These are phyloP conservation scores for Monosporascus sp. DNA, from an alignment of 2,329 filamentous ascomycete genomes.

Conservation along the genomic window DNA sequence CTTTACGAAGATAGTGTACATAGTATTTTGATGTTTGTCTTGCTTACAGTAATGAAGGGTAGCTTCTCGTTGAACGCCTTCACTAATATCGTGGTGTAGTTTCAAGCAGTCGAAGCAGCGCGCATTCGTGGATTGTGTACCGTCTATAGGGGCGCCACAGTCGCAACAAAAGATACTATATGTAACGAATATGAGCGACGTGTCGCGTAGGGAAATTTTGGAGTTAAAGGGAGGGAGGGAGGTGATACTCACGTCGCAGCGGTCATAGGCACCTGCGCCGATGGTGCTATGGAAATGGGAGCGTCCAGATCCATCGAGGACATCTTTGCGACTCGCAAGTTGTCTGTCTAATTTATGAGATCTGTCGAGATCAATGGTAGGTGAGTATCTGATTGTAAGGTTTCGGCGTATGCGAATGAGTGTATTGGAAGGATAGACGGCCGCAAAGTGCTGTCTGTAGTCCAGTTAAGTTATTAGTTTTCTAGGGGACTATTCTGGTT, in stretches of 20 bases:
- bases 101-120: slow-evolving; percentile 96
- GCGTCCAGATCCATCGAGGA: slow-evolving; percentile 55
- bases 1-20: neutral
- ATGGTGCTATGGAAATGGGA: slow-evolving; percentile 40
- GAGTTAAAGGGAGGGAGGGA: slow-evolving; percentile 6
- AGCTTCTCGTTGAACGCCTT: slow-evolving; percentile 86
- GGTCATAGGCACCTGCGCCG: slow-evolving; percentile 19
- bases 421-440: slow-evolving; percentile 12
- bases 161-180: slow-evolving; percentile 88
- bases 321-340: slow-evolving; percentile 30
- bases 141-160: slow-evolving; percentile 93
- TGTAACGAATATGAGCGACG: slow-evolving; percentile 3
- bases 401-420: slow-evolving; percentile 4
- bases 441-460: neutral
- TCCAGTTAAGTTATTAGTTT: neutral
- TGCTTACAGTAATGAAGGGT: slow-evolving; percentile 73
- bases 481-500: neutral
- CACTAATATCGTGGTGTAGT: slow-evolving; percentile 86
- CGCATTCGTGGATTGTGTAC: slow-evolving; percentile 77
- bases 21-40: neutral
- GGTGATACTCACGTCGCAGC: slow-evolving; percentile 46
- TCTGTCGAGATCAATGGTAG: slow-evolving; percentile 10
- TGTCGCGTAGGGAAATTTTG: slow-evolving; percentile 11
- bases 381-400: neutral
- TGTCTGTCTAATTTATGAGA: neutral